Percentiles rank a stretch among this genome's conserved stretches.
Conservation (phyloP, 139 green algal species). For the Auxenochlorella pyrenoidosa region DNA sequence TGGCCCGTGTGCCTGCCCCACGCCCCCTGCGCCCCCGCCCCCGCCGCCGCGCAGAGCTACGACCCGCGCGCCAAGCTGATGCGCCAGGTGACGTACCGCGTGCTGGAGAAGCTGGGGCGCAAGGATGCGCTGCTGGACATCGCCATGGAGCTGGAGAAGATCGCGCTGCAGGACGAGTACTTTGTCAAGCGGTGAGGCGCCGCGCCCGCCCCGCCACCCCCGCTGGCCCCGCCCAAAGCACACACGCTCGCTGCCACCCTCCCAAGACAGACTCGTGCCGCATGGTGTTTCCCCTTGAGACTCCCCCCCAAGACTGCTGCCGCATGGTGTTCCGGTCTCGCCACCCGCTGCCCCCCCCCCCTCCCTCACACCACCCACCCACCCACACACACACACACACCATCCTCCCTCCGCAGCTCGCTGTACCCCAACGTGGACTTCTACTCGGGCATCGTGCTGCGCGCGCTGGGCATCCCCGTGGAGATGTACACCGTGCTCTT, state of each 20-base stretch:
- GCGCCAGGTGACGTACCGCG: conserved; percentile 54
- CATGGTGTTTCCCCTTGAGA: too few relatives aligned
- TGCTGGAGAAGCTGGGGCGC: conserved; percentile 63
- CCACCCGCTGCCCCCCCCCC: neutral
- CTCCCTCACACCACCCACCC: neutral
- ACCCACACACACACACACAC: neutral
- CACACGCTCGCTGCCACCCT: too few relatives aligned
- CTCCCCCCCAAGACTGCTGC: too few relatives aligned
- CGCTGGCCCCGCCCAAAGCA: too few relatives aligned
- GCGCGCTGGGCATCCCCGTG: conserved; percentile 74
- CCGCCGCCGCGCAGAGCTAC: conserved; percentile 40
- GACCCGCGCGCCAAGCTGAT: conserved; percentile 77
- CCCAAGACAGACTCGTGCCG: too few relatives aligned
- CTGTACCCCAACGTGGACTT: conserved; percentile 89
- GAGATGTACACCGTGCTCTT: conserved; percentile 84
- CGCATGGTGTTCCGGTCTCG: too few relatives aligned
- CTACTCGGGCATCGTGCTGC: conserved; percentile 79
- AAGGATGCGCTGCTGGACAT: conserved; percentile 75
- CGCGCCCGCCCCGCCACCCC: too few relatives aligned
- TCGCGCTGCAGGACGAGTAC: conserved; percentile 76
- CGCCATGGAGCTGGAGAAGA: conserved; percentile 74
- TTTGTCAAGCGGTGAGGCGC: conserved; percentile 65
- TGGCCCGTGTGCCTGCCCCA: neutral
- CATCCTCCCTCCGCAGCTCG: neutral
- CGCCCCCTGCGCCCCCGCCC: neutral